Evolutionary conservation across 2,329 filamentous ascomycete species (phyloP), one percentile per base, ranked within the genome.

Genomic region (Torrubiella hemipterigena): DNA sequence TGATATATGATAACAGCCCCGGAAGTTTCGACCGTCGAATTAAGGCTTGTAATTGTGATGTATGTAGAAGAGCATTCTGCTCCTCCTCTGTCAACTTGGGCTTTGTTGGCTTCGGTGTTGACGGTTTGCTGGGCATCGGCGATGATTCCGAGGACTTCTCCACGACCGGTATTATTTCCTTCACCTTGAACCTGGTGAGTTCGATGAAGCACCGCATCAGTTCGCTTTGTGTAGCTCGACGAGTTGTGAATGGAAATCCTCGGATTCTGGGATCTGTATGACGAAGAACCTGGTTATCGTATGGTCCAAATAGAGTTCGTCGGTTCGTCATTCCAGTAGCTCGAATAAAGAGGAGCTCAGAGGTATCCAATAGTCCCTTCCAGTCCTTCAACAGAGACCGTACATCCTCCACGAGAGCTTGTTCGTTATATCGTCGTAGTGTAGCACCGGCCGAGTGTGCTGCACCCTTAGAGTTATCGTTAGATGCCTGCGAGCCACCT

Each of bases 191-290:
- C 12, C 91, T 69, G 0, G 91, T 98, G 19, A 98, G 68, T 58
- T 98, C 91, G 39, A 93, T 81, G 46, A 95, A 98, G 1, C 81
- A 81, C 23, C 89, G 75, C 81, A 96, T 91, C 0, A 98, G 74
- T 54, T 98, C 91, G 29, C 81, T 83, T 48, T 96, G 87, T 0
- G 91, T 98, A 1, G 91, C 85, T 35, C 91, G 69, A 10, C 86
- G 73, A 7, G 91, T 98, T 52, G 72, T 94, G 54, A 98, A 98
- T 0, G 91, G 91, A 40, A 98, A 95, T 0, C 83, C 80, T 34
- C 91, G 71, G 46, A 94, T 67, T 21, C 91, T 69, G 1, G 77
- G 63, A 47, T 98, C 91, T 38, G 85, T 84, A 9, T 76, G 70
- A 35, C 68, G 75, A 32, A 98, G 56, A 2, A 94, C 77, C 48